Conservation (phyloP, 2,329 filamentous ascomycete genomes). For the Gaeumannomyces tritici region DNA sequence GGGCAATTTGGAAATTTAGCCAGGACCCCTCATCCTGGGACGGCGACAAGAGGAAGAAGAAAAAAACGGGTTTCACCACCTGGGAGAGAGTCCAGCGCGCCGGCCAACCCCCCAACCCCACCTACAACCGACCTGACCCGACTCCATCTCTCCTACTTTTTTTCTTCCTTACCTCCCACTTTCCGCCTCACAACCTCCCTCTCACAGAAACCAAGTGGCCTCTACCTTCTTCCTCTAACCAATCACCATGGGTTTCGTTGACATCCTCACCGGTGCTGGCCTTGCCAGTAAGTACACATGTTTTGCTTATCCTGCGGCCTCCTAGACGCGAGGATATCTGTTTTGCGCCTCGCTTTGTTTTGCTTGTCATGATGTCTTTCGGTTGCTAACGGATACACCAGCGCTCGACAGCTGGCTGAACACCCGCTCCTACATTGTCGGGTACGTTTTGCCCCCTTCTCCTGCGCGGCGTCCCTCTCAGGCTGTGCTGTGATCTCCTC, state of each 20-base stretch:
- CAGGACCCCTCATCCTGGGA: too few species aligned
- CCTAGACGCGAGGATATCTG: not conserved
- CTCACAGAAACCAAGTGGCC: not conserved
- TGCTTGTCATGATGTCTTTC: conserved; percentile 1
- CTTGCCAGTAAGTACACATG: conserved; percentile 13
- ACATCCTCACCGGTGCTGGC: conserved; percentile 18
- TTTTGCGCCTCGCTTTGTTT: not conserved
- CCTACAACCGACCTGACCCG: conserved; percentile 3
- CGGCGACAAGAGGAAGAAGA: too few species aligned
- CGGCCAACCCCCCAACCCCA: conserved; percentile 1
- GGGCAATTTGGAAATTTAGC: too few species aligned
- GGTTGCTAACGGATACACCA: conserved; percentile 15
- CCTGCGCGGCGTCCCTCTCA: too few species aligned
- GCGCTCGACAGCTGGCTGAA: conserved; percentile 57
- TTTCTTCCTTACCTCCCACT: not conserved
- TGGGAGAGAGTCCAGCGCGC: too few species aligned
- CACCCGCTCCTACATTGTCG: conserved; percentile 66
- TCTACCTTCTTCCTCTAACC: conserved; percentile 2
- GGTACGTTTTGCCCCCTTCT: conserved; percentile 42
- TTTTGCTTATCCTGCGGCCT: not conserved
- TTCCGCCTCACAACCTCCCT: not conserved
- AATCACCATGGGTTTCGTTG: conserved; percentile 17
- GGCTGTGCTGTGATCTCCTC: too few species aligned
- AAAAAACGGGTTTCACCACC: too few species aligned
- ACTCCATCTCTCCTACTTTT: conserved; percentile 1